Conservation (phyloP, 805 yeast species). For the Suhomyces sp. region DNA sequence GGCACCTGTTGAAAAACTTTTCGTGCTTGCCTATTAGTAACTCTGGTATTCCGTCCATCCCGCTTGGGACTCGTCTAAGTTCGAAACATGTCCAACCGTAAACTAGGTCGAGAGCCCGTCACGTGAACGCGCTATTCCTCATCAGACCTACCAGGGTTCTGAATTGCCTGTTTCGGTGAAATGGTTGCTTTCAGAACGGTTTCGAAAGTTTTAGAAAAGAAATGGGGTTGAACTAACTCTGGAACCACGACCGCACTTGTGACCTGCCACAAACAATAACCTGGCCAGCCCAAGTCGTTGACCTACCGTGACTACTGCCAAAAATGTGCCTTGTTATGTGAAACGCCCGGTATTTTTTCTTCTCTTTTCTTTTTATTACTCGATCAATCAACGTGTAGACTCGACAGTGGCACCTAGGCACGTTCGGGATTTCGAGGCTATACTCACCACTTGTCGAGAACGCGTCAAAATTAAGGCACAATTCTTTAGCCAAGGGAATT, state of each 20-base stretch:
- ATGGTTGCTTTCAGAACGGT: background rate
- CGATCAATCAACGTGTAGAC: background rate
- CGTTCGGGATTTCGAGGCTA: background rate
- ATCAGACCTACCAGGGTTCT: background rate
- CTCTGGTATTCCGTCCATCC: background rate
- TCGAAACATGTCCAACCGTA: background rate
- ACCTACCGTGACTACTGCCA: background rate
- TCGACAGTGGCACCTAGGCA: background rate
- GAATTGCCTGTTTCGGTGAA: background rate
- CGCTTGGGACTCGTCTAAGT: background rate
- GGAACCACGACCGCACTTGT: background rate
- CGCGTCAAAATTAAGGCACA: background rate
- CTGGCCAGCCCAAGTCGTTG: background rate
- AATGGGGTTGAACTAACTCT: background rate
- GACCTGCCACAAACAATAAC: background rate
- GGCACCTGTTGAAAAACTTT: slow-evolving; percentile 49
- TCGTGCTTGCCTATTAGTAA: slow-evolving; percentile 25
- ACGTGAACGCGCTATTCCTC: background rate
- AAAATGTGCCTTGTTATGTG: background rate
- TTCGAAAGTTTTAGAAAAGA: background rate
- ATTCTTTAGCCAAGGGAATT: background rate
- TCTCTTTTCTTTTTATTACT: background rate
- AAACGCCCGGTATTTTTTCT: background rate
- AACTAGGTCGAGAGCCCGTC: background rate
- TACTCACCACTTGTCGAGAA: background rate